phyloP scores from a whole-genome alignment of 2,329 filamentous ascomycete genomes.

The Fulvia fulva region DNA sequence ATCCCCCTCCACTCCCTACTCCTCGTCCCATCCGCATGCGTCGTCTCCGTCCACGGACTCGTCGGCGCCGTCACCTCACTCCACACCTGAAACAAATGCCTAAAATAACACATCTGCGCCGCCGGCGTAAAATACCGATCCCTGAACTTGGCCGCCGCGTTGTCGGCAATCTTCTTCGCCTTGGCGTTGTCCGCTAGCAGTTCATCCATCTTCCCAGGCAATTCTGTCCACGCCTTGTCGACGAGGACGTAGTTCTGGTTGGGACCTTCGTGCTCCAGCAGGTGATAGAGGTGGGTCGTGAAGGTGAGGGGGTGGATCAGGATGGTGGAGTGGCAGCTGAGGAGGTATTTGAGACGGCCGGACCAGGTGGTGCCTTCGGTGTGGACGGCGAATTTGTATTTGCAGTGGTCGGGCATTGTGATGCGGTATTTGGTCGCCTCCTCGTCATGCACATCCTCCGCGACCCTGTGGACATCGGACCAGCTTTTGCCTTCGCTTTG shows the following conservation, averaged over 20 bases:
- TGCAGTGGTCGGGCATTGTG: conserved; percentile 32
- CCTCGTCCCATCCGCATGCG: conserved; percentile 16
- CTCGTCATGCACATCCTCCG: conserved; percentile 24
- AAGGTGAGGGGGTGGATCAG: conserved; percentile 30
- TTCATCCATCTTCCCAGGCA: conserved; percentile 25
- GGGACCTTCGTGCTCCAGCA: conserved; percentile 26
- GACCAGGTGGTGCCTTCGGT: conserved; percentile 36
- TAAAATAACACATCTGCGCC: conserved; percentile 33
- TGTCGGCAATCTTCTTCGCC: conserved; percentile 25
- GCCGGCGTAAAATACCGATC: conserved; percentile 26
- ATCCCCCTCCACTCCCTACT: conserved; percentile 25
- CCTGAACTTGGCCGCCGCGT: conserved; percentile 21
- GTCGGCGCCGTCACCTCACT: conserved; percentile 27
- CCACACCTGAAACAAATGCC: conserved; percentile 31
- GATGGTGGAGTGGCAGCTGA: conserved; percentile 32
- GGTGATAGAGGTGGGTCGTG: conserved; percentile 32
- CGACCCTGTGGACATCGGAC: conserved; percentile 41
- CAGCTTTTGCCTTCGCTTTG: conserved; percentile 37
- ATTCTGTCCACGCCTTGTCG: conserved; percentile 30
- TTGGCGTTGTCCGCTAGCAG: conserved; percentile 23
- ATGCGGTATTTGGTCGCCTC: conserved; percentile 25
- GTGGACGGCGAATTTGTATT: conserved; percentile 31
- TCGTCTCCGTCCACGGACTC: conserved; percentile 18
- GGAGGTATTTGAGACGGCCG: conserved; percentile 33
- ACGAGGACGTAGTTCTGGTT: conserved; percentile 32